These are phyloP conservation scores for Psilocybe mexicana DNA, from an alignment of 1,284 basidiomycete genomes.

Conservation along the genomic window DNA sequence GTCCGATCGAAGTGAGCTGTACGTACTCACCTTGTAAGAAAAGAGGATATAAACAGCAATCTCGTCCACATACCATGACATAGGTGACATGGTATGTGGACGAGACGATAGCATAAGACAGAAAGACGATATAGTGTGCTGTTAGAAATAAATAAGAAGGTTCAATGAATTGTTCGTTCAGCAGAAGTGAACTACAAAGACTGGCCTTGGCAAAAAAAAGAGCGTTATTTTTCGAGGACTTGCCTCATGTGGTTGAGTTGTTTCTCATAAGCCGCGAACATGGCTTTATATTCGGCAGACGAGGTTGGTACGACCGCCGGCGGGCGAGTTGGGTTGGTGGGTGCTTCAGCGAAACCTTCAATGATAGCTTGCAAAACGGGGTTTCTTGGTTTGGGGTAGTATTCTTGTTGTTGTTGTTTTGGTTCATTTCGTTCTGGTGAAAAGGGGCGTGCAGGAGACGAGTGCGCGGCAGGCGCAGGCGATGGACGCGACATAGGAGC, in stretches of 20 bases:
- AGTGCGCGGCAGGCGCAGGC: no score
- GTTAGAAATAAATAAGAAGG: no score
- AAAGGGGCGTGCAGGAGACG: no score
- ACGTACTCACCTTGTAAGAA: not conserved
- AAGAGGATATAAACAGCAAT: not conserved
- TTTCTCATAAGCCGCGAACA: conserved; percentile 25
- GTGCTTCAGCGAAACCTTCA: conserved; percentile 18
- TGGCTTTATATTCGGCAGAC: conserved; percentile 21
- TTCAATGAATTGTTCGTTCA: no score
- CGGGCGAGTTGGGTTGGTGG: not conserved
- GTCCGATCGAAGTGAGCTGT: no score
- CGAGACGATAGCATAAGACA: no score
- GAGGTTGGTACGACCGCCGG: conserved; percentile 14
- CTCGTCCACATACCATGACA: no score
- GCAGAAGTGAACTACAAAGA: no score
- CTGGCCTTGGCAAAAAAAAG: not conserved
- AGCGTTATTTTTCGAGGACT: conserved; percentile 10
- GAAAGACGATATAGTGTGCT: no score
- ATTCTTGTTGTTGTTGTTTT: not conserved
- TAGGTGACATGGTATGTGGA: no score
- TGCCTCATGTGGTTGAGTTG: conserved; percentile 18
- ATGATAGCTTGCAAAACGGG: conserved; percentile 13
- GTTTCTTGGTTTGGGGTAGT: not conserved
- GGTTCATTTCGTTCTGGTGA: no score
- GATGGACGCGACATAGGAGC: no score